Conservation (phyloP, 352 stramenopile species). For the Phytophthora foliorum region DNA sequence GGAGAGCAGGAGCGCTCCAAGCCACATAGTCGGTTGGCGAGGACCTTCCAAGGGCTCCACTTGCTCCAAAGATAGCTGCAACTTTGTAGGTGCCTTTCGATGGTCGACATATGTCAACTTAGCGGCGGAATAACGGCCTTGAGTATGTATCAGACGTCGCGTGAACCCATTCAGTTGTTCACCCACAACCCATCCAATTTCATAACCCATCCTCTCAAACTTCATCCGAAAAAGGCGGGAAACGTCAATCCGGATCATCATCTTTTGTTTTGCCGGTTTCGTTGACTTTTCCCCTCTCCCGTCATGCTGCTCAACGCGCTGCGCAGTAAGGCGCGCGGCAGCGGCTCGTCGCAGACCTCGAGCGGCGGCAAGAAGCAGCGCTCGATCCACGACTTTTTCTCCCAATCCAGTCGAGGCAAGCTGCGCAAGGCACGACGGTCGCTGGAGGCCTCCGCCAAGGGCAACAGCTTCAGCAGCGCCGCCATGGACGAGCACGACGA, state of each 20-base stretch:
- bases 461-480: conserved; percentile 25
- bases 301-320: conserved; percentile 51
- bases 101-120: too few relatives aligned
- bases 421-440: conserved; percentile 48
- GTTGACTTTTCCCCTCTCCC: conserved; percentile 15
- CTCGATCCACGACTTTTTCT: conserved; percentile 90
- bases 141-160: too few relatives aligned
- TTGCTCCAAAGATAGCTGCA: too few relatives aligned
- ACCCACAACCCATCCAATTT: neutral
- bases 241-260: neutral
- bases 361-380: conserved; percentile 78
- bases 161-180: too few relatives aligned
- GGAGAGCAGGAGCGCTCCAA: conserved; percentile 28
- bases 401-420: conserved; percentile 43
- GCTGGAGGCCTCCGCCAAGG: conserved; percentile 43
- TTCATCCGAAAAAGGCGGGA: conserved; percentile 31
- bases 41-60: conserved; percentile 28
- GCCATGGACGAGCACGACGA: conserved; percentile 41
- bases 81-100: too few relatives aligned
- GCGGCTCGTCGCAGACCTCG: conserved; percentile 12
- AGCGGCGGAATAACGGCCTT: too few relatives aligned
- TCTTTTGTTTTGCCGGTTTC: too few relatives aligned
- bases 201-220: conserved; percentile 1
- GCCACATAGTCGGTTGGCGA: conserved; percentile 19
- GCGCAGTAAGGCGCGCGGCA: conserved; percentile 44